Evolutionary conservation across 306 rosid species (phyloP), one percentile per base, ranked within the genome.

Genomic region (Crataegus laevigata): DNA sequence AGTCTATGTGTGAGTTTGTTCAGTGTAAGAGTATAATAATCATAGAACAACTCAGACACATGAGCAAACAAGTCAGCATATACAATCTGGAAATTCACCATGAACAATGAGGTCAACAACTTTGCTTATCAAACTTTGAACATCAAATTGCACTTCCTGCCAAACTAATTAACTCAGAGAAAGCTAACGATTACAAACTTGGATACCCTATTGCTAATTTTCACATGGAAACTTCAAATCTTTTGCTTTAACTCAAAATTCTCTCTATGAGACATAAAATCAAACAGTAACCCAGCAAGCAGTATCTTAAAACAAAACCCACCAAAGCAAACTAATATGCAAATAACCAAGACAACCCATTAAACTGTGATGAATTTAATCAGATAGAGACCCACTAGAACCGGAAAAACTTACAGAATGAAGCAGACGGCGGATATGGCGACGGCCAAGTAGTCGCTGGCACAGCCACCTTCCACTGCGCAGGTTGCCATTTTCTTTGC

Each of bases 401-500:
- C 40, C 32, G 15, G 75, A 5, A 40, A 64, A 68, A 75, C 84
- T 69, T 83, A 94, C 98, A 94, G 32, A 77, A 87, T 74, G 60
- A 87, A 82, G 73, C 87, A 89, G 51, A 83, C 11, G 57, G 85
- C 75, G 68, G 99, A 81, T 5, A 90, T 4, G 32, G 89, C 71
- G 68, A 94, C 58, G 74, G 96, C 99, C 42, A 85, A 22, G 81
- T 81, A 92, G 70, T 94, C 98, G 50, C 85, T 90, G 88, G 88
- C 92, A 75, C 98, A 94, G 8, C 99, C 98, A 61, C 99, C 99
- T 54, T 84, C 71, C 17, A 78, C 80, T 17, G 97, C 97, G 81
- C 97, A 94, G 54, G 72, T 69, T 4, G 78, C 79, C 96, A 91
- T 87, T 76, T 40, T 79, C 63, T 34, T 79, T 8, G 79, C 96